Conservation (phyloP, 495 filamentous ascomycete genomes). For the Xylaria grammica region DNA sequence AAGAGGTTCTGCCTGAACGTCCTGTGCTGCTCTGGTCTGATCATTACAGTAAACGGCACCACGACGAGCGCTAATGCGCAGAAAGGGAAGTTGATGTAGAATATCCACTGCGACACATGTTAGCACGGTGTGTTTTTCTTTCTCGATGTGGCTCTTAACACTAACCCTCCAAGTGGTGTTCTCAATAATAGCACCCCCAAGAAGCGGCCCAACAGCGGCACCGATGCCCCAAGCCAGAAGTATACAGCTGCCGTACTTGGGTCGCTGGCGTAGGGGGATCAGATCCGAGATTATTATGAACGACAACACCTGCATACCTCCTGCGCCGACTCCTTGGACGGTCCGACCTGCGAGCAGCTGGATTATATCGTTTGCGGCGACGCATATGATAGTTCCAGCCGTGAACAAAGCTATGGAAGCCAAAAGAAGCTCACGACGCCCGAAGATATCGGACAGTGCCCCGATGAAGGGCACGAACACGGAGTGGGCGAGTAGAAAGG, state of each 20-base stretch:
- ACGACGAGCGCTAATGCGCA: constrained; percentile 37
- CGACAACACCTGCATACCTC: constrained; percentile 37
- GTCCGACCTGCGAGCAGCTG: constrained; percentile 40
- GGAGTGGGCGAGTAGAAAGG: constrained; percentile 57
- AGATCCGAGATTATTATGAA: constrained; percentile 46
- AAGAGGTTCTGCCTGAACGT: constrained; percentile 36
- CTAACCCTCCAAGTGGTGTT: background rate
- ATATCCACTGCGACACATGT: constrained; percentile 58
- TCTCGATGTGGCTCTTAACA: too few relatives aligned
- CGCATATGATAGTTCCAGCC: constrained; percentile 33
- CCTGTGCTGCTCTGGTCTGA: too few relatives aligned
- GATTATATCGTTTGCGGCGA: constrained; percentile 22
- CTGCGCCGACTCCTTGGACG: constrained; percentile 45
- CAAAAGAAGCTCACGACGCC: constrained; percentile 51
- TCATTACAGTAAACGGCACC: constrained; percentile 39
- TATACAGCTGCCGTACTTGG: constrained; percentile 47
- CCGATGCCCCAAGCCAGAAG: constrained; percentile 58
- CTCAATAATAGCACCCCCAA: constrained; percentile 69
- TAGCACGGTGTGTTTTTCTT: too few relatives aligned
- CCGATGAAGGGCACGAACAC: constrained; percentile 55
- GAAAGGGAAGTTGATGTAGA: constrained; percentile 51
- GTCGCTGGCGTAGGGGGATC: constrained; percentile 56
- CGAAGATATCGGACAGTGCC: constrained; percentile 57
- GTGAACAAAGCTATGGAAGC: constrained; percentile 55
- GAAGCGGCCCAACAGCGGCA: constrained; percentile 66